A percentile compares a stretch with the other conserved stretches of the same genome.
Evolutionary conservation across 2,329 filamentous ascomycete genomes (phyloP).

Genomic region (Penicillium vulpinum): DNA sequence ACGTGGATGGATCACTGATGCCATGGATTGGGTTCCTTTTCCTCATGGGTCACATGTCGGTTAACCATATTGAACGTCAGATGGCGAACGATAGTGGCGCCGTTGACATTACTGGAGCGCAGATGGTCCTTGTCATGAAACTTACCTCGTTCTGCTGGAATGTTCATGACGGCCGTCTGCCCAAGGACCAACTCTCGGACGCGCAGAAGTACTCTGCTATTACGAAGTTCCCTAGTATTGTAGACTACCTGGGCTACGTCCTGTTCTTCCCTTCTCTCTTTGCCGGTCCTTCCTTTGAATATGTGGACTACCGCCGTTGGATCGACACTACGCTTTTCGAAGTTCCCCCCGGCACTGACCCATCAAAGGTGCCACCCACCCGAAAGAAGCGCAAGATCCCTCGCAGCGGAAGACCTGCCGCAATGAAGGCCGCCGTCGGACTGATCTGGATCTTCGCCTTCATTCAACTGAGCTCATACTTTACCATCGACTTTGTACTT

Average conservation of each 20-base stretch:
- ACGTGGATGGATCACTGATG: conserved; percentile 87
- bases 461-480: conserved; percentile 69
- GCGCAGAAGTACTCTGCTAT: conserved; percentile 82
- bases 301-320: conserved; percentile 86
- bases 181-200: conserved; percentile 76
- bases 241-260: conserved; percentile 88
- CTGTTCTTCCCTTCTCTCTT: conserved; percentile 93
- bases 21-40: conserved; percentile 95
- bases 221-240: conserved; percentile 67
- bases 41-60: conserved; percentile 91
- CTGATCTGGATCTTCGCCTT: conserved; percentile 78
- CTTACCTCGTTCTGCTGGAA: conserved; percentile 97
- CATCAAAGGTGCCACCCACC: conserved; percentile 78
- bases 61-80: conserved; percentile 84
- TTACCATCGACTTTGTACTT: conserved; percentile 64
- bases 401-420: conserved; percentile 81
- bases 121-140: conserved; percentile 99
- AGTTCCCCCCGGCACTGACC: conserved; percentile 75
- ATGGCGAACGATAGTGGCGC: conserved; percentile 62
- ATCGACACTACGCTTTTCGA: conserved; percentile 95
- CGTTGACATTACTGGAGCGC: conserved; percentile 87
- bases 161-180: conserved; percentile 83
- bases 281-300: conserved; percentile 91
- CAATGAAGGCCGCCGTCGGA: conserved; percentile 71
- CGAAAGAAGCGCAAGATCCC: conserved; percentile 91